Evolutionary conservation across 2,329 filamentous ascomycete species (phyloP), one percentile per base, ranked within the genome.

Genomic region (Coniochaeta prunicola): DNA sequence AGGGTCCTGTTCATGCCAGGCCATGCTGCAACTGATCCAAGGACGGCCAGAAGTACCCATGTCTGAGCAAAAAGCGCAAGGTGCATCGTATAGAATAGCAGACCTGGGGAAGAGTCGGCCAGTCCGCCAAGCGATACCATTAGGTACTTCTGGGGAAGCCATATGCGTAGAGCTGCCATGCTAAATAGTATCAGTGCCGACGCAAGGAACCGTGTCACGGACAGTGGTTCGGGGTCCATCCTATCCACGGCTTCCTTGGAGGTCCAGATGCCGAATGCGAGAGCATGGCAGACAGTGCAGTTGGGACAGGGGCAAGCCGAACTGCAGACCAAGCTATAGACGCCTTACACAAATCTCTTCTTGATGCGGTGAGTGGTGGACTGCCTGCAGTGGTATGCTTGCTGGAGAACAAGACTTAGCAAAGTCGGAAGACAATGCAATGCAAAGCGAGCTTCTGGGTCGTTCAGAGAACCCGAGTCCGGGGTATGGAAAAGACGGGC

Each of bases 1-100:
- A 66, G 57, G 2, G 64, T 60, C 48, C 60, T 63, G 53, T 62
- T 59, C 66, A 69, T 69, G 36, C 67, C 66, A 1, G 67, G 67
- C 34, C 57, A 61, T 34, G 63, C 64, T 17, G 58, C 15, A 2
- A 56, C 55, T 4, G 58, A 8, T 33, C n/a, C 30, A 26, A n/a
- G 2, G 34, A 59, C 3, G 24, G 55, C 33, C 6, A 17, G 9
- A 6, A 48, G 42, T 9, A 17, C 45, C 21, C 13, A 2, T 28
- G 45, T 19, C 24, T 26, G 45, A 30, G 12, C 3, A 26, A 50
- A 2, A 3, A 13, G 28, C n/a, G 12, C 2, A 8, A 30, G 21
- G n/a, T 15, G 45, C 45, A 50, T 50, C 4, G 21, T 48, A 40
- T 40, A n/a, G n/a, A 19, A 40, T n/a, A 45, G 6, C 4, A 45